Evolutionary conservation across 805 yeast genomes (phyloP), one percentile per base, ranked within the genome.

Genomic region (Hanseniaspora opuntiae): DNA sequence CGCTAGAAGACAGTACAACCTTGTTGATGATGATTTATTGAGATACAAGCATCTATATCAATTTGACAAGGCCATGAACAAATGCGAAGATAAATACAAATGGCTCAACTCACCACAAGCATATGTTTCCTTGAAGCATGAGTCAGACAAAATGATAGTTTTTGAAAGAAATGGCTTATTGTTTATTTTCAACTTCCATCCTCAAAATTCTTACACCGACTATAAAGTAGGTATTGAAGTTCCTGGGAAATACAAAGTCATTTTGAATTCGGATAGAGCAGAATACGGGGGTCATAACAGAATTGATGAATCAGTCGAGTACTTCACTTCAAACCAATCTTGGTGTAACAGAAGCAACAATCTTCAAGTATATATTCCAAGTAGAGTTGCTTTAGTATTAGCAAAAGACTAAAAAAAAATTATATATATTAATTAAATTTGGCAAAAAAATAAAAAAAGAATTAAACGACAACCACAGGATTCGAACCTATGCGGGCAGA

Each of bases 1-100:
- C 63, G 96, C 97, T 1, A 78, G 97, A 64, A 79, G 98, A 62
- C 98, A 90, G 68, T 93, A 89, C 75, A 87, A 87, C 62, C 74
- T 90, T 60, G 77, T 83, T 37, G 82, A 83, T 53, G 97, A 93
- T 64, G 77, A 82, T 28, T 68, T 86, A 56, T 72, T 93, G 61
- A 76, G 96, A 57, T 90, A 90, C 71, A 78, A 80, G 64, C 82
- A 74, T 59, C 72, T 90, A 61, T 83, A 82, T 66, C 72, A 72
- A n/a, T 90, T 93, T 70, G 98, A 90, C 68, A 71, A 76, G 45
- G 88, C 84, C 14, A 80, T 93, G 86, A 95, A 87, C 67, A 74
- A 72, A 53, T 70, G 83, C 40, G 97, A 90, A 67, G 66, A 74
- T 17, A 70, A 74, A 50, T 85, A 75, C 64, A 78, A 81, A 36